A percentile compares a stretch with the other conserved stretches of the same genome.
Conservation (phyloP, 108 stramenopile genomes). For the Craspedostauros australis region DNA sequence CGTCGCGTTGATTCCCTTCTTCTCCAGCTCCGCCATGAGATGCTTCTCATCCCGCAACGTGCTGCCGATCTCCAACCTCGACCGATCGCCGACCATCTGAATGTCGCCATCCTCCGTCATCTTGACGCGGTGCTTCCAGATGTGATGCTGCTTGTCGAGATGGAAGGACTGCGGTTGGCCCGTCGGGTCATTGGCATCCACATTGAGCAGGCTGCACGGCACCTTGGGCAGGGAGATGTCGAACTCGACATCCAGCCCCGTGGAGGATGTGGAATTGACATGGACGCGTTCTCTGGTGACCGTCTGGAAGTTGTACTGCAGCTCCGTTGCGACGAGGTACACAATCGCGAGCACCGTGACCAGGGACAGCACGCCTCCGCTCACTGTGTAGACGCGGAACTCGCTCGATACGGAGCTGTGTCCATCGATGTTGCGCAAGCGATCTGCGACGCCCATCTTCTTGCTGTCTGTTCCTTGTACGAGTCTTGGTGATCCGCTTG, state of each 20-base stretch:
- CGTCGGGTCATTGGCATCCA: constrained; percentile 90
- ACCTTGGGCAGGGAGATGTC: constrained; percentile 82
- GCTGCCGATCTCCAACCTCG: constrained; percentile 74
- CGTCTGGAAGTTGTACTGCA: constrained; percentile 58
- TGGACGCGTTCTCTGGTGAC: constrained; percentile 58
- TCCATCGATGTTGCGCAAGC: constrained; percentile 43
- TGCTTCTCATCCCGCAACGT: constrained; percentile 59
- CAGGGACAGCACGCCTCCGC: constrained; percentile 43
- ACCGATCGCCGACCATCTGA: constrained; percentile 12
- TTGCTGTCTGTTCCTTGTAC: too few relatives aligned
- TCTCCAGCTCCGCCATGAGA: constrained; percentile 23
- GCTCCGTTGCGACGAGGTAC: constrained; percentile 64
- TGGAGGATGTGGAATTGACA: constrained; percentile 77
- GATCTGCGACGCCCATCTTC: constrained; percentile 25
- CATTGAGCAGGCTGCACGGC: constrained; percentile 70
- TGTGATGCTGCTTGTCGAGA: constrained; percentile 63
- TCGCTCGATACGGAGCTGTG: constrained; percentile 74
- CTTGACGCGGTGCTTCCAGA: constrained; percentile 81
- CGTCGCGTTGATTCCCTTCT: constrained; percentile 2
- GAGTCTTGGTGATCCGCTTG: too few relatives aligned
- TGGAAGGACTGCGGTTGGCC: constrained; percentile 84
- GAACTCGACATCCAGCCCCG: constrained; percentile 81
- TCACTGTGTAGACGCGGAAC: constrained; percentile 72
- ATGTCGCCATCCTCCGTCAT: constrained; percentile 9
- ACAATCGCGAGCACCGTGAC: constrained; percentile 37